Percentiles rank a stretch among this genome's conserved stretches.
These are phyloP conservation scores for Quercus engelmannii DNA, from an alignment of 306 rosid genomes.

Conservation along the genomic window DNA sequence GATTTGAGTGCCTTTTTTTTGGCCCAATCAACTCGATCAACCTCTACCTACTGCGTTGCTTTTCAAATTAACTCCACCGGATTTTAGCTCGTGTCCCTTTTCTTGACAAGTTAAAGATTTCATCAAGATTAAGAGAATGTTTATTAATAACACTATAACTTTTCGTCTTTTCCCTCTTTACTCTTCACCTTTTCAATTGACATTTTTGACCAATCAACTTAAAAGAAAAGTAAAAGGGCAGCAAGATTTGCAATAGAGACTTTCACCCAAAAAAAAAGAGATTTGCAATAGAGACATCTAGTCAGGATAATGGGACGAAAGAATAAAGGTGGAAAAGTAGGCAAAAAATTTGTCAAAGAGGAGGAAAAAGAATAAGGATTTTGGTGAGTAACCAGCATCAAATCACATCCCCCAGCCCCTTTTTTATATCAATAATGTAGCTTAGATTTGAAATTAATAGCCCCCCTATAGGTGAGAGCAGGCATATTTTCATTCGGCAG, in stretches of 20 bases:
- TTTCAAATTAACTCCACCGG: background rate
- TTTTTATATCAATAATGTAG: constrained; percentile 4
- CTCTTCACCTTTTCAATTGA: background rate
- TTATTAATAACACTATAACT: background rate
- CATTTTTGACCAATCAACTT: constrained; percentile 6
- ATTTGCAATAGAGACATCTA: background rate
- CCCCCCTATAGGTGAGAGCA: no score
- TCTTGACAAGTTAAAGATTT: background rate
- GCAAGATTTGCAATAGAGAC: background rate
- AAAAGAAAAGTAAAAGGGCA: background rate
- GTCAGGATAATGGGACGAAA: constrained; percentile 1
- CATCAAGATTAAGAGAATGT: background rate
- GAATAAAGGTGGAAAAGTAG: background rate
- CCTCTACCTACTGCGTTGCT: background rate
- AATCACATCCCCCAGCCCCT: background rate
- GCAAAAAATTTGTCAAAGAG: background rate
- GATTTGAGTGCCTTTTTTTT: background rate
- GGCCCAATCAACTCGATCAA: background rate
- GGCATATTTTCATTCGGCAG: no score
- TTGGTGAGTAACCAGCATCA: background rate
- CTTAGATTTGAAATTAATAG: constrained; percentile 5
- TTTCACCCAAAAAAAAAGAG: no score
- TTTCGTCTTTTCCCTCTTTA: background rate
- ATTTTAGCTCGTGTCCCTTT: background rate
- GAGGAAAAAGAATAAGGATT: background rate